A percentile compares a stretch with the other conserved stretches of the same genome.
These are phyloP conservation scores for Zostera marina DNA, from an alignment of 116 monocot genomes.

Conservation along the genomic window DNA sequence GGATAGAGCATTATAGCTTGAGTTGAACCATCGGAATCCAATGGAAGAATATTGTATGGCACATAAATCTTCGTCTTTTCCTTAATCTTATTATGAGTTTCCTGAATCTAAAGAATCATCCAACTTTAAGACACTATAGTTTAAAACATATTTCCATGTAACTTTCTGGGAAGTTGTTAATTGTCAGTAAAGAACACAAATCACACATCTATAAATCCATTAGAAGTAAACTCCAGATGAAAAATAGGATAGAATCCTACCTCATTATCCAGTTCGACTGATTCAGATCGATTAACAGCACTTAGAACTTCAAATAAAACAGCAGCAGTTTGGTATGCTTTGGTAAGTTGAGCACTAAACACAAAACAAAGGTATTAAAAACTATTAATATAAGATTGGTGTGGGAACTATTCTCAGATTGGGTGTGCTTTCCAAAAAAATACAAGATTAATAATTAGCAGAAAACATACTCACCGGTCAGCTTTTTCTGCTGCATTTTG, in stretches of 20 bases:
- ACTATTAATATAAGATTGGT: too few species aligned
- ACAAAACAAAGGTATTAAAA: neutral
- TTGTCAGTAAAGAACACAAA: neutral
- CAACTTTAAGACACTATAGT: neutral
- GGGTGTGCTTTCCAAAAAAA: too few species aligned
- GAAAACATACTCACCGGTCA: slow-evolving; percentile 55
- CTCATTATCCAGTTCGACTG: slow-evolving; percentile 79
- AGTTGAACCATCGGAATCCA: slow-evolving; percentile 91
- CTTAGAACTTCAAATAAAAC: slow-evolving; percentile 92
- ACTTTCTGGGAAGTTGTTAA: too few species aligned
- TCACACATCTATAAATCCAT: neutral
- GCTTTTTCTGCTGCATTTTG: slow-evolving; percentile 90
- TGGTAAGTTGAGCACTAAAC: slow-evolving; percentile 70
- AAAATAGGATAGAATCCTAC: slow-evolving; percentile 13
- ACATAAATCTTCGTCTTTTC: slow-evolving; percentile 83
- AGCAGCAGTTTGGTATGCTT: slow-evolving; percentile 95
- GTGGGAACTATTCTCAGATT: too few species aligned
- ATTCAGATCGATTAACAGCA: slow-evolving; percentile 62
- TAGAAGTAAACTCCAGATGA: neutral
- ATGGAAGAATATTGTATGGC: slow-evolving; percentile 91
- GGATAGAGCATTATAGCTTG: slow-evolving; percentile 87
- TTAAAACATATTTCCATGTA: neutral
- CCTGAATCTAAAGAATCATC: slow-evolving; percentile 43
- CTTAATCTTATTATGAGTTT: slow-evolving; percentile 69
- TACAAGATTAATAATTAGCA: neutral